Conservation (phyloP, 805 yeast species). For the Debaryomyces maramus region DNA sequence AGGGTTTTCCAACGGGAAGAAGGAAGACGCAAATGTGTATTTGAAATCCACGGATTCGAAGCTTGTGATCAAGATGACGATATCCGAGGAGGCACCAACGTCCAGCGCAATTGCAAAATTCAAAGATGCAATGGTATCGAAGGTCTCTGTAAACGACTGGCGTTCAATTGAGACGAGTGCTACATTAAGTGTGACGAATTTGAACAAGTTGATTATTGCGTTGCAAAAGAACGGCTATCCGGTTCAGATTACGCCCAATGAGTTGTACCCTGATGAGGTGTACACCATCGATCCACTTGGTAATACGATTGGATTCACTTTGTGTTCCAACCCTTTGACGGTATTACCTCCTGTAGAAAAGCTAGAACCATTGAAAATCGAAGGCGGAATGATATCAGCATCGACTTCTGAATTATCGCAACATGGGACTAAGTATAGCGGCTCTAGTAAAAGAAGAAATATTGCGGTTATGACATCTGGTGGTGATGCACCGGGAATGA, state of each 20-base stretch:
- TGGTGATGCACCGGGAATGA: constrained; percentile 99
- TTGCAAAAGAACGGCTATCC: constrained; percentile 31
- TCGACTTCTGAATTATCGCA: constrained; percentile 19
- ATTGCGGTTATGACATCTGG: constrained; percentile 98
- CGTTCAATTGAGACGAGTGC: constrained; percentile 45
- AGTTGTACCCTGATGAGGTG: constrained; percentile 70
- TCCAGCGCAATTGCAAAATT: constrained; percentile 18
- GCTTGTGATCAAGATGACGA: constrained; percentile 20
- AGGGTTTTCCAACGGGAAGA: constrained; percentile 26
- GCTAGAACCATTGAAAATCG: constrained; percentile 19
- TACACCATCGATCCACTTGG: constrained; percentile 86
- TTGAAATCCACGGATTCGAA: constrained; percentile 24
- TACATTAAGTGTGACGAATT: constrained; percentile 47
- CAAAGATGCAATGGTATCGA: constrained; percentile 11
- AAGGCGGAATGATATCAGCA: constrained; percentile 13
- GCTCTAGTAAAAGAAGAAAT: constrained; percentile 39
- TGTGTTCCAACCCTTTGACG: constrained; percentile 56
- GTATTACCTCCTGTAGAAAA: constrained; percentile 44
- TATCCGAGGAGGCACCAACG: constrained; percentile 15
- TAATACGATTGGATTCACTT: constrained; percentile 75
- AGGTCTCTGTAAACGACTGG: constrained; percentile 44
- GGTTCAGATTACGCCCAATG: constrained; percentile 68
- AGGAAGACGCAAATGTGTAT: constrained; percentile 15
- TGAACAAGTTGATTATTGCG: constrained; percentile 36
- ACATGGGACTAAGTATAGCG: constrained; percentile 6